A percentile compares a stretch with the other conserved stretches of the same genome.
These are phyloP conservation scores for Lecanoromycetidae sp. DNA, from an alignment of 2,329 filamentous ascomycete genomes.

Conservation along the genomic window DNA sequence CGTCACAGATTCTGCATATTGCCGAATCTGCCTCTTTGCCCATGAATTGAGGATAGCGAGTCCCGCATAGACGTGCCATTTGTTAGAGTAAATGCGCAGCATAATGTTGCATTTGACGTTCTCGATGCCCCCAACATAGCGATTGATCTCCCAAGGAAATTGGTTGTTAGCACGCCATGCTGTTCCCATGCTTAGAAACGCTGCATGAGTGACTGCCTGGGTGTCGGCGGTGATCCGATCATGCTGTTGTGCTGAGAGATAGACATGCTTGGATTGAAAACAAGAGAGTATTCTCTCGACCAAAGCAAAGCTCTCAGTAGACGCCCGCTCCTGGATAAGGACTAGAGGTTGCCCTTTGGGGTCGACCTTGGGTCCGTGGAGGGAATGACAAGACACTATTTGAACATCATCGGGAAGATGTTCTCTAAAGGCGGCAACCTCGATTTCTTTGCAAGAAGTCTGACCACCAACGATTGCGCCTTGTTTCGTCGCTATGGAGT, in stretches of 20 bases:
- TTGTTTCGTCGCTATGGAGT: slow-evolving; percentile 67
- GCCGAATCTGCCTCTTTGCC: slow-evolving; percentile 80
- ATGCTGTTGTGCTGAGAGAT: slow-evolving; percentile 75
- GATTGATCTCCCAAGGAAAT: slow-evolving; percentile 93
- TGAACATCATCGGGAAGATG: slow-evolving; percentile 79
- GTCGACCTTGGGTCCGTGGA: slow-evolving; percentile 86
- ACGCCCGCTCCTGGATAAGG: slow-evolving; percentile 83
- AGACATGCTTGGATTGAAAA: slow-evolving; percentile 73
- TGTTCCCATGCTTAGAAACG: slow-evolving; percentile 94
- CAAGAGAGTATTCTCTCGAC: slow-evolving; percentile 74
- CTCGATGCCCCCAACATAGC: slow-evolving; percentile 93
- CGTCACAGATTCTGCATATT: slow-evolving; percentile 86
- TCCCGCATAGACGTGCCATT: slow-evolving; percentile 98
- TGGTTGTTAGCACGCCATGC: slow-evolving; percentile 92
- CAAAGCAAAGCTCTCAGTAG: slow-evolving; percentile 60
- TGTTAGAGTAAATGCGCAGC: slow-evolving; percentile 92
- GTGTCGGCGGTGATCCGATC: slow-evolving; percentile 97
- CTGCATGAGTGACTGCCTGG: slow-evolving; percentile 93
- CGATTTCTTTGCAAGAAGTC: slow-evolving; percentile 94
- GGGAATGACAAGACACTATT: slow-evolving; percentile 90
- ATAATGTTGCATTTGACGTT: slow-evolving; percentile 99
- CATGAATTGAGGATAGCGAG: slow-evolving; percentile 93
- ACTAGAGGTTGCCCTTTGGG: slow-evolving; percentile 82
- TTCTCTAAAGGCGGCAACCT: slow-evolving; percentile 84
- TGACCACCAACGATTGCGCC: slow-evolving; percentile 93